Percentiles rank a stretch among this genome's conserved stretches.
phyloP scores from a whole-genome alignment of 2,329 filamentous ascomycete genomes.

The Verticillium longisporum region DNA sequence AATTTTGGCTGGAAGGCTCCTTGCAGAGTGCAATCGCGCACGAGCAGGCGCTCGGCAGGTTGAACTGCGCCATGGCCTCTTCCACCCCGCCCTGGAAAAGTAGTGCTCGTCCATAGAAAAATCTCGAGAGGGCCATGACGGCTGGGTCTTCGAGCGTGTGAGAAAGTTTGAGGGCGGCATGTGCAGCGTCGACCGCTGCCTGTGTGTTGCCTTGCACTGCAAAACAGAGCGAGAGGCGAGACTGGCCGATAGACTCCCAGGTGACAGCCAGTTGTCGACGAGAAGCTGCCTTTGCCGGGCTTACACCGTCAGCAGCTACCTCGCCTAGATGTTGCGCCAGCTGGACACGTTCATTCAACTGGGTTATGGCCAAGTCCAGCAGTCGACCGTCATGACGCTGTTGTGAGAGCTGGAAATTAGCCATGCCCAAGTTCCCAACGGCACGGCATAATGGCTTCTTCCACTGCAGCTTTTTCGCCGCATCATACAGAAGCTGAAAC shows the following conservation, averaged over 20 bases:
- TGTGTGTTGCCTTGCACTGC: background rate
- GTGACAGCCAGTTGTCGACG: background rate
- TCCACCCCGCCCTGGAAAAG: constrained; percentile 13
- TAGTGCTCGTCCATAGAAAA: constrained; percentile 23
- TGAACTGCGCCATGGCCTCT: constrained; percentile 21
- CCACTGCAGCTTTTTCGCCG: constrained; percentile 16
- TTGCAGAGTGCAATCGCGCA: constrained; percentile 28
- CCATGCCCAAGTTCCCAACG: constrained; percentile 27
- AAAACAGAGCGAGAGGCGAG: constrained; percentile 25
- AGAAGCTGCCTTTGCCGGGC: constrained; percentile 1
- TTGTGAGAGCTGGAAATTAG: constrained; percentile 23
- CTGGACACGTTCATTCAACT: constrained; percentile 18
- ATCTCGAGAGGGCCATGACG: constrained; percentile 20
- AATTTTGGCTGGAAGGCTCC: constrained; percentile 28
- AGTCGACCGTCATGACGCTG: background rate
- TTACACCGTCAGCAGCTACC: background rate
- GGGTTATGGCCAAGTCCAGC: constrained; percentile 18
- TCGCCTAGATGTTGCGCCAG: constrained; percentile 4
- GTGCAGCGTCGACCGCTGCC: constrained; percentile 14
- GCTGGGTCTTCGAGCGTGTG: constrained; percentile 15
- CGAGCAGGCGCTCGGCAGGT: constrained; percentile 16
- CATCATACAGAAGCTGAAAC: constrained; percentile 19
- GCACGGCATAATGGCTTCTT: constrained; percentile 20
- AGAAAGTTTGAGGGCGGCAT: constrained; percentile 9
- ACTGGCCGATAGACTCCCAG: constrained; percentile 21